Conservation (phyloP, 2,329 filamentous ascomycete genomes). For the Chalaropsis ovoidea region DNA sequence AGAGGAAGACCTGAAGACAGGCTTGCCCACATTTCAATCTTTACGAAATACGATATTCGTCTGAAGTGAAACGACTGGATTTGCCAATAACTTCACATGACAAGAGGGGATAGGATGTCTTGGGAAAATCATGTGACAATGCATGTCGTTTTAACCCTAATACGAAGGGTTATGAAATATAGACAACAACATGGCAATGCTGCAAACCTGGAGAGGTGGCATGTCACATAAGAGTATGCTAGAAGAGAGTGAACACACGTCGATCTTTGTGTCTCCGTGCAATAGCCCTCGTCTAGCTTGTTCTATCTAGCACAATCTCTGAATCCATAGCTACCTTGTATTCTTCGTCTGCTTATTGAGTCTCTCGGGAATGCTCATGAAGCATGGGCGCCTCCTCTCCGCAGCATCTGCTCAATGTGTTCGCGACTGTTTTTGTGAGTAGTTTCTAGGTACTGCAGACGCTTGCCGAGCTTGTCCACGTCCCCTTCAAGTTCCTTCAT, state of each 20-base stretch:
- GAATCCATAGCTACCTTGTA: neutral
- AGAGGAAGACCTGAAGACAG: neutral
- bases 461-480: constrained; percentile 73
- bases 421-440: constrained; percentile 90
- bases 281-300: no score
- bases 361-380: neutral
- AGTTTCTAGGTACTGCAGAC: constrained; percentile 83
- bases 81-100: neutral
- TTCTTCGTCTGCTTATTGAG: neutral
- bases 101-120: neutral
- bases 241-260: no score
- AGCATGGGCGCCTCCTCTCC: constrained; percentile 31
- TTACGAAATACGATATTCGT: no score
- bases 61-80: neutral
- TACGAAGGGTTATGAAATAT: neutral
- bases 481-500: constrained; percentile 66
- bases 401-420: constrained; percentile 79
- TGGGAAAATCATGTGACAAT: neutral
- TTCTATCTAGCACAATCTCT: neutral
- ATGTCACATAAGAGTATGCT: no score
- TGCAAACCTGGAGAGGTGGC: no score
- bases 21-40: neutral
- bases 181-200: neutral
- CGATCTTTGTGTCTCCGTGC: no score
- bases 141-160: neutral